Evolutionary conservation across 345 rosid genomes (phyloP).

Genomic region (Populus davidiana): DNA sequence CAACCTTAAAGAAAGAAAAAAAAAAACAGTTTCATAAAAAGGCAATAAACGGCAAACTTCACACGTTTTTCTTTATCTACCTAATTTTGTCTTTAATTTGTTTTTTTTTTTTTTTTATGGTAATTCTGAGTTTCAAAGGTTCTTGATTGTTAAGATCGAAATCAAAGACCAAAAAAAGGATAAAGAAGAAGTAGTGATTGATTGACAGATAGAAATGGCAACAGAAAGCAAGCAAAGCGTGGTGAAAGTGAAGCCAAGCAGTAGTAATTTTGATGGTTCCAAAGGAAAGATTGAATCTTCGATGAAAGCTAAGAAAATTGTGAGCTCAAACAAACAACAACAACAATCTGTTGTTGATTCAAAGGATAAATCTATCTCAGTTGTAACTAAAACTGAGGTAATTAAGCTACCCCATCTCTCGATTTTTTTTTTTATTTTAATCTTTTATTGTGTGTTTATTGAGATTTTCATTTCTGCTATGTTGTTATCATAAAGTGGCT

Average conservation of each 20-base stretch:
- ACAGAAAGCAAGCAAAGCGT: slow-evolving; percentile 44
- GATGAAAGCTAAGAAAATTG: slow-evolving; percentile 49
- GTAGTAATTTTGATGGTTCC: slow-evolving; percentile 41
- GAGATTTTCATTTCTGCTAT: not conserved
- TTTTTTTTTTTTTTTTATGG: not conserved
- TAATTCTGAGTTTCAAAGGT: not conserved
- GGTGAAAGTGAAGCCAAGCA: slow-evolving; percentile 40
- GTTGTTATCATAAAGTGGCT: not conserved
- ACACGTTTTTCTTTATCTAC: not conserved
- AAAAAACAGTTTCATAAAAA: slow-evolving; percentile 21
- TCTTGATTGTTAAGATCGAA: slow-evolving; percentile 7
- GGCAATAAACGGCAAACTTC: slow-evolving; percentile 12
- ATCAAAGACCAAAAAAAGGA: not conserved
- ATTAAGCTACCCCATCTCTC: slow-evolving; percentile 7
- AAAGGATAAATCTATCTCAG: slow-evolving; percentile 46
- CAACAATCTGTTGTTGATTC: slow-evolving; percentile 22
- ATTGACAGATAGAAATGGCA: slow-evolving; percentile 36
- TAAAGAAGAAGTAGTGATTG: not conserved
- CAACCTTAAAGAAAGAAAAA: slow-evolving; percentile 15
- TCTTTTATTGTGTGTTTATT: not conserved
- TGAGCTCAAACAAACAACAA: slow-evolving; percentile 41
- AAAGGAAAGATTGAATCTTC: slow-evolving; percentile 36
- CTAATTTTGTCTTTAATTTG: not conserved
- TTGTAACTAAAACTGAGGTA: slow-evolving; percentile 55
- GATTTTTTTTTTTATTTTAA: not conserved